Conservation (phyloP, 805 yeast genomes). For the Candida silvicultrix region DNA sequence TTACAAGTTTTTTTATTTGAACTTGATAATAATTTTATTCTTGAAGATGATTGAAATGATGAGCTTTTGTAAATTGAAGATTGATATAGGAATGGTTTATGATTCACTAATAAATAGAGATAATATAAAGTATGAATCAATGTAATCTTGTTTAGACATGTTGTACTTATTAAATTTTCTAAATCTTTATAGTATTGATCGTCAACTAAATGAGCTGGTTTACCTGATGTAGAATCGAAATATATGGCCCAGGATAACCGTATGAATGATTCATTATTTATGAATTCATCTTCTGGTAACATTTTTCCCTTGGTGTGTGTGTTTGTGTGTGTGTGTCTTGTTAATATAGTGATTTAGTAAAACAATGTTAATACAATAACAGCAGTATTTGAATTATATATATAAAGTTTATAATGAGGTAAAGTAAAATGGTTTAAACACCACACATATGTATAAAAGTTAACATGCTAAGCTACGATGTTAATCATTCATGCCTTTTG, state of each 20-base stretch:
- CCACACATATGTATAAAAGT: background rate
- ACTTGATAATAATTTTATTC: constrained; percentile 8
- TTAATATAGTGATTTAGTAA: background rate
- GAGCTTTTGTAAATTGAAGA: background rate
- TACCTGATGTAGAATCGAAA: background rate
- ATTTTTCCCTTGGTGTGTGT: background rate
- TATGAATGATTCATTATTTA: background rate
- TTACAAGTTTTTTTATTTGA: background rate
- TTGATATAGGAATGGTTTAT: constrained; percentile 7
- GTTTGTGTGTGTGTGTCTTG: no score
- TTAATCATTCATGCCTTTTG: no score
- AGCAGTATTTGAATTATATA: background rate
- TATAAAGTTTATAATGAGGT: background rate
- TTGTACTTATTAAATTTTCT: constrained; percentile 9
- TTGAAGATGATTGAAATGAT: constrained; percentile 2
- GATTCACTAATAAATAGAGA: constrained; percentile 9
- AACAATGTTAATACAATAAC: background rate
- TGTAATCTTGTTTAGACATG: constrained; percentile 12
- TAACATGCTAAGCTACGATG: no score
- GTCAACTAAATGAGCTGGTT: background rate
- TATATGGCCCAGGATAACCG: background rate
- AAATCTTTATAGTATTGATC: constrained; percentile 5
- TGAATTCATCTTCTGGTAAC: background rate
- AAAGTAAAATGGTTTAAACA: background rate
- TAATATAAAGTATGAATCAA: constrained; percentile 17